phyloP scores from a whole-genome alignment of 495 filamentous ascomycete genomes.

The Lindgomyces ingoldianus region DNA sequence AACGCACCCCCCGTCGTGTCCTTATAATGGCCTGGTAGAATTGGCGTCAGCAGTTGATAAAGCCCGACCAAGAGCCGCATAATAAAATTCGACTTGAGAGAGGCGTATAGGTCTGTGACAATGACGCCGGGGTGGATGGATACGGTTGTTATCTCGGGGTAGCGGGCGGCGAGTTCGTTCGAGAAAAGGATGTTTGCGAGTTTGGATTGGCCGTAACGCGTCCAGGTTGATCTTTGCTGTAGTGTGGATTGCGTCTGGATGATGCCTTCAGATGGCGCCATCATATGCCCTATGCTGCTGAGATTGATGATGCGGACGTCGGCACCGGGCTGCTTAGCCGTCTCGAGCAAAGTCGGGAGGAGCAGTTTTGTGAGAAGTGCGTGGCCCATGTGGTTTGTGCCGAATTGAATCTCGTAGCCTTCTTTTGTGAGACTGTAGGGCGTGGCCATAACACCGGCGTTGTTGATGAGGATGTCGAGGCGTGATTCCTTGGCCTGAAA shows the following conservation, averaged over 20 bases:
- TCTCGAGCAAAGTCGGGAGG: conserved; percentile 26
- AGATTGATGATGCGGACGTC: conserved; percentile 41
- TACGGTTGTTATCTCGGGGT: conserved; percentile 48
- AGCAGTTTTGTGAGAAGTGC: conserved; percentile 37
- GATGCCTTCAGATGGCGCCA: conserved; percentile 26
- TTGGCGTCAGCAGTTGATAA: conserved; percentile 49
- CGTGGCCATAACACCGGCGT: conserved; percentile 35
- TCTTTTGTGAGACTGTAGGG: conserved; percentile 34
- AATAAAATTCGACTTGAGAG: conserved; percentile 55
- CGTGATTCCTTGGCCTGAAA: conserved; percentile 43
- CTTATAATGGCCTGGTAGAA: conserved; percentile 61
- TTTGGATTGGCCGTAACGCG: conserved; percentile 36
- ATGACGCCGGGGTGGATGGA: conserved; percentile 53
- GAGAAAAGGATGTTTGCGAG: conserved; percentile 39
- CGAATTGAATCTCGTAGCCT: conserved; percentile 61
- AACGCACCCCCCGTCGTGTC: conserved; percentile 52
- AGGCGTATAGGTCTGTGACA: conserved; percentile 46
- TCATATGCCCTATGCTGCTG: conserved; percentile 24
- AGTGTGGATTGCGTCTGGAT: conserved; percentile 24
- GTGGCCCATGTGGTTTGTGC: conserved; percentile 43
- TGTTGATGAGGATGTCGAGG: conserved; percentile 40
- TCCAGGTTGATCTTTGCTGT: conserved; percentile 51
- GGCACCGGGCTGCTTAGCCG: conserved; percentile 26
- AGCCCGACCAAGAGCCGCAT: conserved; percentile 54
- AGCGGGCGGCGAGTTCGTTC: conserved; percentile 20